phyloP scores from a whole-genome alignment of 768 basidiomycete genomes.

The Suillus americanus region DNA sequence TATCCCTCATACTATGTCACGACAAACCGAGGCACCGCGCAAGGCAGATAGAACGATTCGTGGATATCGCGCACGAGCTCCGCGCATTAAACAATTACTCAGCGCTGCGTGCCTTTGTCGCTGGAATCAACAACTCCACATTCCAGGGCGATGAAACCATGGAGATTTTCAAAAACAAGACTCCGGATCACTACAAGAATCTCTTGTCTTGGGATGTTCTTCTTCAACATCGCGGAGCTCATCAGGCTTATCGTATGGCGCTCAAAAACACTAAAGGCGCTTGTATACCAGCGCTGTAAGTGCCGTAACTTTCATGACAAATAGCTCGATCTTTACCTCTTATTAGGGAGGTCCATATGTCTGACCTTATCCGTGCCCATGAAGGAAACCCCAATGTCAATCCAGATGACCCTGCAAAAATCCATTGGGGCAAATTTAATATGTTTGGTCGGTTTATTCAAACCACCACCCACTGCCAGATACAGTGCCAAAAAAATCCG shows the following conservation, averaged over 20 bases:
- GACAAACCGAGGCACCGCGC: constrained; percentile 75
- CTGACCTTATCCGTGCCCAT: constrained; percentile 84
- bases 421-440: constrained; percentile 96
- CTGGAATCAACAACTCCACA: constrained; percentile 85
- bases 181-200: constrained; percentile 71
- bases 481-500: constrained; percentile 58
- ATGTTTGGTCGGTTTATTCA: constrained; percentile 88
- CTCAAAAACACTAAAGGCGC: constrained; percentile 81
- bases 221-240: constrained; percentile 76
- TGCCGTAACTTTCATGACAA: constrained; percentile 9
- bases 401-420: constrained; percentile 61
- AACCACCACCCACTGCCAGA: constrained; percentile 75
- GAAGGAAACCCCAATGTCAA: constrained; percentile 80
- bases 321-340: constrained; percentile 14
- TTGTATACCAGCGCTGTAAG: constrained; percentile 84
- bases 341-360: constrained; percentile 82
- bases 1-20: constrained; percentile 87
- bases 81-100: constrained; percentile 91
- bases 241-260: constrained; percentile 89
- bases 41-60: constrained; percentile 84
- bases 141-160: constrained; percentile 77
- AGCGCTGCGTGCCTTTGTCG: constrained; percentile 88
- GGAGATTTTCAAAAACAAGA: constrained; percentile 66
- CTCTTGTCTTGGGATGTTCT: constrained; percentile 84
- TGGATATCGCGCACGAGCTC: constrained; percentile 78